Conservation (phyloP, 257 asterid genomes). For the Galeopsis tetrahit region DNA sequence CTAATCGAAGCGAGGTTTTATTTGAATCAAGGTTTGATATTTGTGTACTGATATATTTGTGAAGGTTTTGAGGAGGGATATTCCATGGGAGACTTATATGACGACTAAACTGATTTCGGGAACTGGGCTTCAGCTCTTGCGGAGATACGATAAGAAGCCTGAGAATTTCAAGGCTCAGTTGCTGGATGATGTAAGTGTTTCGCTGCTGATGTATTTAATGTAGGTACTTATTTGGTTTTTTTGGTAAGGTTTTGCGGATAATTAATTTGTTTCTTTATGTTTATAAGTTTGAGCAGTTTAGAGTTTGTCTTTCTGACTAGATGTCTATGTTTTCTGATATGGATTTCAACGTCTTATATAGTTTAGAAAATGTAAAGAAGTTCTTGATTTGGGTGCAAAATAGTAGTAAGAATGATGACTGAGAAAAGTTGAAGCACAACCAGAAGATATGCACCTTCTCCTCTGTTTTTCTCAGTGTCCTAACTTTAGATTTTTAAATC, state of each 20-base stretch:
- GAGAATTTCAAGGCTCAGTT: slow-evolving; percentile 75
- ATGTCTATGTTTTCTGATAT: slow-evolving; percentile 1
- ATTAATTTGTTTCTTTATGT: background rate
- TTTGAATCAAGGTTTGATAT: slow-evolving; percentile 7
- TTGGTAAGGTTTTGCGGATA: background rate
- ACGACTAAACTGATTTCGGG: slow-evolving; percentile 85
- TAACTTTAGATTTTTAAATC: background rate
- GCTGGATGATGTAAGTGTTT: slow-evolving; percentile 70
- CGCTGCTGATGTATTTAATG: slow-evolving; percentile 19
- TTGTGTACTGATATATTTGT: slow-evolving; percentile 20
- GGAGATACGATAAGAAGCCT: slow-evolving; percentile 87
- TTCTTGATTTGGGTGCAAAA: background rate
- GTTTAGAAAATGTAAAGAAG: background rate
- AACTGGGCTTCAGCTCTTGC: slow-evolving; percentile 84
- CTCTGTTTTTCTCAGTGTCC: background rate
- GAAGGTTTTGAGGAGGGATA: slow-evolving; percentile 86
- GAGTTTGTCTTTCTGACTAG: background rate
- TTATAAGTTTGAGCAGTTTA: background rate
- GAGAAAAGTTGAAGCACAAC: background rate
- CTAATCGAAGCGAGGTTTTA: background rate
- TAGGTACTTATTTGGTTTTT: background rate
- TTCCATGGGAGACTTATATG: slow-evolving; percentile 96
- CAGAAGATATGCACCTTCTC: background rate
- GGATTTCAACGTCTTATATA: background rate
- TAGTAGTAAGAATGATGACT: background rate